Percentiles rank a stretch among this genome's conserved stretches.
Evolutionary conservation across 768 basidiomycete species (phyloP).

Genomic region (Serendipita vermifera): DNA sequence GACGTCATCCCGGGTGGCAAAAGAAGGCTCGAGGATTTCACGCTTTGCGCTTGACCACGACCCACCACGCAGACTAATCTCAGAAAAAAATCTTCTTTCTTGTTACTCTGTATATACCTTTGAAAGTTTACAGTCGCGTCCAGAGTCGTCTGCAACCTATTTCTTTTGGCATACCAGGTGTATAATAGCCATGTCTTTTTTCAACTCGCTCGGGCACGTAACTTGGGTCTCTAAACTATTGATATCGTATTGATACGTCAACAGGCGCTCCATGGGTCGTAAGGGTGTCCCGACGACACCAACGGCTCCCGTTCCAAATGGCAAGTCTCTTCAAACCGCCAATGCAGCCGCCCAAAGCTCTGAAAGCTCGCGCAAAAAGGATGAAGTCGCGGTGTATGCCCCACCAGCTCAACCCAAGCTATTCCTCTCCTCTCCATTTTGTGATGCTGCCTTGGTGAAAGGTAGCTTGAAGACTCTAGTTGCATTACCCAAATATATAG

Average conservation of each 20-base stretch:
- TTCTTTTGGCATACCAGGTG: too few relatives aligned
- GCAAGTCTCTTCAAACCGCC: not conserved
- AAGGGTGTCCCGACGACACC: not conserved
- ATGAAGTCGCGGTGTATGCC: not conserved
- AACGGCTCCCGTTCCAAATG: not conserved
- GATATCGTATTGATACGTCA: not conserved
- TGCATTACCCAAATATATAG: constrained; percentile 29
- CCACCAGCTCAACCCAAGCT: constrained; percentile 13
- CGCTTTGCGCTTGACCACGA: too few relatives aligned
- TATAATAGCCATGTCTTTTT: constrained; percentile 8
- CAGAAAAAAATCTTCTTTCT: too few relatives aligned
- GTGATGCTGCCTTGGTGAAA: constrained; percentile 28
- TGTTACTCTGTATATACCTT: too few relatives aligned
- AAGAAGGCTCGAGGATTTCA: constrained; percentile 20
- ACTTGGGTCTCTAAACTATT: not conserved
- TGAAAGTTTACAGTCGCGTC: too few relatives aligned
- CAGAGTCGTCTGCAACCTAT: too few relatives aligned
- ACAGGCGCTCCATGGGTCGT: constrained; percentile 4
- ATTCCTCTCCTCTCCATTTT: constrained; percentile 29
- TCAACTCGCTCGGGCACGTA: constrained; percentile 4
- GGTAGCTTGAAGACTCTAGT: constrained; percentile 32
- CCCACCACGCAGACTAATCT: too few relatives aligned
- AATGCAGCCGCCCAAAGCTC: not conserved
- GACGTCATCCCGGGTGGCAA: not conserved
- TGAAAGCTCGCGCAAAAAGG: too few relatives aligned